phyloP scores from a whole-genome alignment of 2,329 filamentous ascomycete genomes.

The Sporothrix mexicana region DNA sequence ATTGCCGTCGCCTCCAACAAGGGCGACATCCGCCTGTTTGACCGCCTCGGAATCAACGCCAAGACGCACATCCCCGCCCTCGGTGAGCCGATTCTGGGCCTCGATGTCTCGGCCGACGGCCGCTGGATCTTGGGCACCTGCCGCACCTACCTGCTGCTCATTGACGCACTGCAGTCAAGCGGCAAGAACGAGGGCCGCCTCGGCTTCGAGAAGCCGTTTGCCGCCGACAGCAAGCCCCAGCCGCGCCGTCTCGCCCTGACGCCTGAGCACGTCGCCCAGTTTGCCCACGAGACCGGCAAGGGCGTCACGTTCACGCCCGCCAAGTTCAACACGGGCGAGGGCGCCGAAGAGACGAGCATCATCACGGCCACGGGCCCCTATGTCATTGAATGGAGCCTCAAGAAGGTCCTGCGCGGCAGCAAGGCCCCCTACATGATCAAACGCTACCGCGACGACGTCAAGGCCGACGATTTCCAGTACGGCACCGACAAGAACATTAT shows the following conservation, averaged over 20 bases:
- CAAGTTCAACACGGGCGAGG: conserved; percentile 66
- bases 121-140: conserved; percentile 96
- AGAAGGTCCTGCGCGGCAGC: conserved; percentile 79
- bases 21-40: conserved; percentile 94
- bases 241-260: conserved; percentile 87
- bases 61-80: conserved; percentile 97
- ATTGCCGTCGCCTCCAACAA: conserved; percentile 98
- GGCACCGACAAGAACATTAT: conserved; percentile 98
- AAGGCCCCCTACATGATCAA: conserved; percentile 96
- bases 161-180: conserved; percentile 86
- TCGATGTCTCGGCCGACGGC: conserved; percentile 94
- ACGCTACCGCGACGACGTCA: conserved; percentile 92
- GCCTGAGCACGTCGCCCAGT: conserved; percentile 92
- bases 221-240: conserved; percentile 90
- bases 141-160: conserved; percentile 89
- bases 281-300: conserved; percentile 92
- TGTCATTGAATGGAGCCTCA: conserved; percentile 94
- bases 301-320: conserved; percentile 70
- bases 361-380: conserved; percentile 96
- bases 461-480: conserved; percentile 98
- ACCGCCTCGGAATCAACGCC: conserved; percentile 93
- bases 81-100: conserved; percentile 90
- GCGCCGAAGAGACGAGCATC: conserved; percentile 85
- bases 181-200: conserved; percentile 98
- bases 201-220: conserved; percentile 94